phyloP scores from a whole-genome alignment of 106 monocot species.

The Phalaenopsis aphrodite region DNA sequence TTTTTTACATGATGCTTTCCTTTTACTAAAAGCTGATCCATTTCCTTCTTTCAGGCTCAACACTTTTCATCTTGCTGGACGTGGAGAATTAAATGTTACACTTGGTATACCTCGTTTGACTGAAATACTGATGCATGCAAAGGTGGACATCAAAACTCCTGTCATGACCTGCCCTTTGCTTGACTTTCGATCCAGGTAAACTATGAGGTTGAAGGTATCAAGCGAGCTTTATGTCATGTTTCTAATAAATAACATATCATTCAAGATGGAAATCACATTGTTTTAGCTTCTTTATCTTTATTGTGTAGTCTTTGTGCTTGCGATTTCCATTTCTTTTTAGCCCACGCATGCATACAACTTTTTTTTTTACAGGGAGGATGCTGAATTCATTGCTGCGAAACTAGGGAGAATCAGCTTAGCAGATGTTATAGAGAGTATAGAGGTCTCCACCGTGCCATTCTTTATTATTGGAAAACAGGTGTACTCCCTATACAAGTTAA shows the following conservation, averaged over 20 bases:
- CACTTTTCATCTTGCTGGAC: constrained; percentile 97
- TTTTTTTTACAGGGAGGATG: constrained; percentile 53
- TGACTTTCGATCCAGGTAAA: constrained; percentile 36
- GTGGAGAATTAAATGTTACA: constrained; percentile 97
- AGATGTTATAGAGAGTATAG: constrained; percentile 68
- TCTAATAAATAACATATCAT: background rate
- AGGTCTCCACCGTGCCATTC: constrained; percentile 63
- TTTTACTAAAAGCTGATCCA: no score
- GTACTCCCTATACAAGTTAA: constrained; percentile 60
- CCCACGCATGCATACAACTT: no score
- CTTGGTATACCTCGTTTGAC: constrained; percentile 88
- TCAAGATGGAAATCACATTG: background rate
- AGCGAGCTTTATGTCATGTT: background rate
- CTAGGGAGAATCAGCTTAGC: constrained; percentile 60
- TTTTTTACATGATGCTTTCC: no score
- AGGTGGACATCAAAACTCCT: constrained; percentile 65
- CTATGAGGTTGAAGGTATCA: background rate
- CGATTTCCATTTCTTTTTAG: no score
- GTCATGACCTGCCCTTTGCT: constrained; percentile 85
- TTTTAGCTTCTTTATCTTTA: background rate
- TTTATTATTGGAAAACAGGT: constrained; percentile 20
- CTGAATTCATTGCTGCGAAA: constrained; percentile 58
- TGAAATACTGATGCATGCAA: constrained; percentile 85
- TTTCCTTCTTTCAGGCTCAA: constrained; percentile 50
- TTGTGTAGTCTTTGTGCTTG: no score